phyloP scores from a whole-genome alignment of 78 protist species.

The Dictyostelium firmibasis region DNA sequence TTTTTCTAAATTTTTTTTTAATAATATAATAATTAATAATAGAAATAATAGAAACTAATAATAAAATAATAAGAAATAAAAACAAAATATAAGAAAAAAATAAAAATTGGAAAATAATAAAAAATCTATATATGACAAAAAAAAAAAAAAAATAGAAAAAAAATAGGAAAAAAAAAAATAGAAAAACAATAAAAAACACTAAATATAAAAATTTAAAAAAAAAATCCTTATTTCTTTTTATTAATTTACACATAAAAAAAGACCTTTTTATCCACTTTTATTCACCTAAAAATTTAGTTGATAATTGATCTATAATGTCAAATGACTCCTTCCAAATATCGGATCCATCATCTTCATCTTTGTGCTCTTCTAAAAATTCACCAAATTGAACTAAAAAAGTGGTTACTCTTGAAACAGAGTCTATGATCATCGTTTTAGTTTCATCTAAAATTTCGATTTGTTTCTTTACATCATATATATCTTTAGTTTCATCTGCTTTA shows the following conservation, averaged over 20 bases:
- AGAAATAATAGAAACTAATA: not conserved
- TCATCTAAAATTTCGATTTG: conserved; percentile 72
- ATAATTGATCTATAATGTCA: conserved; percentile 21
- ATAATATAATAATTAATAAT: not conserved
- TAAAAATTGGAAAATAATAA: too few species aligned
- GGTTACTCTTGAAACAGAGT: conserved; percentile 3
- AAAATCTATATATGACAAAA: too few species aligned
- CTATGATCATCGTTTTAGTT: conserved; percentile 54
- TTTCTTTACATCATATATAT: conserved; percentile 68
- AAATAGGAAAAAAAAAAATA: too few species aligned
- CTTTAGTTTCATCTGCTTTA: conserved; percentile 33
- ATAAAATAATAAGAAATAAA: not conserved
- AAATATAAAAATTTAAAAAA: too few species aligned
- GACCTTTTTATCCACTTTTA: not conserved
- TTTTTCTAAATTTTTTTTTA: conserved; percentile 63
- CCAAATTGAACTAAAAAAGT: not conserved
- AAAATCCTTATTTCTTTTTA: too few species aligned
- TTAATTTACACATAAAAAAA: not conserved
- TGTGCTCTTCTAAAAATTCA: conserved; percentile 45
- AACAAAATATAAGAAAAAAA: not conserved
- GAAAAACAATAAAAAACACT: too few species aligned
- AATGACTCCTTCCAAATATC: conserved; percentile 20
- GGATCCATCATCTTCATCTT: conserved; percentile 8
- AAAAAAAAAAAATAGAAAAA: too few species aligned
- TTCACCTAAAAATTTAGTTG: conserved; percentile 16